Evolutionary conservation across 1,284 basidiomycete species (phyloP).

Genomic region (Ceratobasidium sp.): DNA sequence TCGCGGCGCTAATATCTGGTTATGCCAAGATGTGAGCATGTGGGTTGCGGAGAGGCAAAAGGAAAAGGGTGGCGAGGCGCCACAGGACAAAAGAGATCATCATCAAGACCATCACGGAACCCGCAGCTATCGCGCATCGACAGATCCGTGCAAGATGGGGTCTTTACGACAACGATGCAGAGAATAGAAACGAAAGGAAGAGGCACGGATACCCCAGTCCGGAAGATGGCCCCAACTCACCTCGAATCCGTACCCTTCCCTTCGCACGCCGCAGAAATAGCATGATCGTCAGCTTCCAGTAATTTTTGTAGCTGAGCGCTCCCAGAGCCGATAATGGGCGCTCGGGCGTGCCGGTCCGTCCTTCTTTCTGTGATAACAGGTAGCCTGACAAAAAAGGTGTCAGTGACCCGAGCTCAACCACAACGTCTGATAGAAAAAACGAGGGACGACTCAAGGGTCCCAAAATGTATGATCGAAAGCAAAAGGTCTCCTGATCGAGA

Average conservation of each 20-base stretch:
- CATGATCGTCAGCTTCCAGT: slow-evolving; percentile 95
- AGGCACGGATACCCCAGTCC: no score
- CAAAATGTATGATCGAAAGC: slow-evolving; percentile 30
- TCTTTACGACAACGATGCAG: background rate
- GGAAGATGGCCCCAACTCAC: slow-evolving; percentile 62
- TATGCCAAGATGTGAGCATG: slow-evolving; percentile 13
- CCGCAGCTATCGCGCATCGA: background rate
- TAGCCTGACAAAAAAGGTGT: slow-evolving; percentile 74
- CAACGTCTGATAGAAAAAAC: slow-evolving; percentile 11
- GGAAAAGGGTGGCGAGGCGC: slow-evolving; percentile 12
- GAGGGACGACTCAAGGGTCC: background rate
- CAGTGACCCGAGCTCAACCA: background rate
- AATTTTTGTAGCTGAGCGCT: slow-evolving; percentile 91
- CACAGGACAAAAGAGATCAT: slow-evolving; percentile 6
- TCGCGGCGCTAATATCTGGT: slow-evolving; percentile 86
- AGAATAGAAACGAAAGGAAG: background rate
- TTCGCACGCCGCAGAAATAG: slow-evolving; percentile 77
- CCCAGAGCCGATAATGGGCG: slow-evolving; percentile 93
- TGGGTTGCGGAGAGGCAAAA: slow-evolving; percentile 19
- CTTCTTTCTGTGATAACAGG: slow-evolving; percentile 95
- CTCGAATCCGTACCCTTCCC: slow-evolving; percentile 77
- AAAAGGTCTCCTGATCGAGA: slow-evolving; percentile 33
- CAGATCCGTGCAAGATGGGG: background rate
- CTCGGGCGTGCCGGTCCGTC: slow-evolving; percentile 88
- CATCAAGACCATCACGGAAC: background rate